Conservation (phyloP, 2,329 filamentous ascomycete genomes). For the Aschersonia sp. region DNA sequence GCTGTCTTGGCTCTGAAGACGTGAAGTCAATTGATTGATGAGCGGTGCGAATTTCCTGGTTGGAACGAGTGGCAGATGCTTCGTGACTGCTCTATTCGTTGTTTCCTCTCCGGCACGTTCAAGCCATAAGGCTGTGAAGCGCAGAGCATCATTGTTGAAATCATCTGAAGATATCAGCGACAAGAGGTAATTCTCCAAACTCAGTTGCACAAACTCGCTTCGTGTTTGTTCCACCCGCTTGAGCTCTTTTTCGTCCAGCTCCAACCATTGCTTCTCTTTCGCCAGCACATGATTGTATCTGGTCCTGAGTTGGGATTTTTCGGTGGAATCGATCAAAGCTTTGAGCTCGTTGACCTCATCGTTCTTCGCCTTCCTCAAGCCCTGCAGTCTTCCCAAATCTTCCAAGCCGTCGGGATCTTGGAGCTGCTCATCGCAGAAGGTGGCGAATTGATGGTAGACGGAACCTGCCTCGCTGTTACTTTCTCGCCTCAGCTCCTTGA, state of each 20-base stretch:
- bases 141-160: slow-evolving; percentile 76
- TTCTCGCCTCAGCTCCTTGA: slow-evolving; percentile 62
- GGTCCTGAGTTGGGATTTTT: slow-evolving; percentile 36
- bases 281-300: slow-evolving; percentile 45
- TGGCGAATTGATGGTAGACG: slow-evolving; percentile 88
- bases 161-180: slow-evolving; percentile 74
- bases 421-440: slow-evolving; percentile 88
- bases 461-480: slow-evolving; percentile 59
- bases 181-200: slow-evolving; percentile 84
- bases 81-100: slow-evolving; percentile 63
- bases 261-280: slow-evolving; percentile 76
- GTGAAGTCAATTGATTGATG: slow-evolving; percentile 95
- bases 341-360: slow-evolving; percentile 67
- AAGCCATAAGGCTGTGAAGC: slow-evolving; percentile 90
- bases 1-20: slow-evolving; percentile 55
- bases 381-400: slow-evolving; percentile 69
- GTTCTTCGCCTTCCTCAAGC: slow-evolving; percentile 64
- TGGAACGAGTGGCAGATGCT: slow-evolving; percentile 58
- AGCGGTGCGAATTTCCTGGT: slow-evolving; percentile 84
- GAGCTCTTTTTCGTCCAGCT: slow-evolving; percentile 80
- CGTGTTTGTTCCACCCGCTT: slow-evolving; percentile 62
- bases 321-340: slow-evolving; percentile 35
- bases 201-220: slow-evolving; percentile 72
- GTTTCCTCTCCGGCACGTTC: slow-evolving; percentile 64
- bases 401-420: slow-evolving; percentile 74